Evolutionary conservation across 805 yeast genomes (phyloP).

Genomic region (Lipomyces lipofer): DNA sequence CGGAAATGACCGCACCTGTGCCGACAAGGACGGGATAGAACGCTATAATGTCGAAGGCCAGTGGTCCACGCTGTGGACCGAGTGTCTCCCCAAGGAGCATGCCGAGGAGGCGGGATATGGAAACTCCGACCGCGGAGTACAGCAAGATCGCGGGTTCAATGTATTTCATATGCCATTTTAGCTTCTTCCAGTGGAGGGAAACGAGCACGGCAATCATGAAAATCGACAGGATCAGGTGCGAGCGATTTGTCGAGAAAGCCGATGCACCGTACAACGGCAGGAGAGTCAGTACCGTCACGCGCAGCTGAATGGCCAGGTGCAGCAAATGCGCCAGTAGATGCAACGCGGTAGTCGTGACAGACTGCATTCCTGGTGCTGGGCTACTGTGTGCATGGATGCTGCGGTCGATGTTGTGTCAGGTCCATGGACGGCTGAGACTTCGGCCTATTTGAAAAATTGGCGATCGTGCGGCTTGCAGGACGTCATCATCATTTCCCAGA

Average conservation of each 20-base stretch:
- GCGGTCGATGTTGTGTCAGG: too few species aligned
- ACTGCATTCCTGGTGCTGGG: too few species aligned
- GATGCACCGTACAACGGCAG: conserved; percentile 19
- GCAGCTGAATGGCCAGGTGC: conserved; percentile 13
- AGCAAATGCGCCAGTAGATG: conserved; percentile 11
- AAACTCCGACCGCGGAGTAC: conserved; percentile 1
- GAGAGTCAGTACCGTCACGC: conserved; percentile 6
- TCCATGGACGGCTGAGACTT: too few species aligned
- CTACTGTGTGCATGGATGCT: too few species aligned
- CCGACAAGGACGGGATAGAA: conserved; percentile 16
- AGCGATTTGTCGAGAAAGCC: conserved; percentile 9
- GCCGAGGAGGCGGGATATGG: conserved; percentile 4
- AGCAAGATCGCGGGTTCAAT: conserved; percentile 3
- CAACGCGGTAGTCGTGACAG: conserved; percentile 1
- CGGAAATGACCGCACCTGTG: conserved; percentile 6
- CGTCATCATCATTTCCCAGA: too few species aligned
- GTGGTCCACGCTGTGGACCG: conserved; percentile 22
- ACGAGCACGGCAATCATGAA: conserved; percentile 4
- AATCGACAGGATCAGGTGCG: conserved; percentile 2
- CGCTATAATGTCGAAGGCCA: conserved; percentile 11
- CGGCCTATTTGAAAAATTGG: too few species aligned
- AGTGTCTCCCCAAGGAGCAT: conserved; percentile 1
- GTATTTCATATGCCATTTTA: background rate
- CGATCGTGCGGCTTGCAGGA: too few species aligned
- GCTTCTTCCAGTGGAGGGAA: conserved; percentile 1